Evolutionary conservation across 2,329 filamentous ascomycete species (phyloP).

Genomic region (Penicillium vulpinum): DNA sequence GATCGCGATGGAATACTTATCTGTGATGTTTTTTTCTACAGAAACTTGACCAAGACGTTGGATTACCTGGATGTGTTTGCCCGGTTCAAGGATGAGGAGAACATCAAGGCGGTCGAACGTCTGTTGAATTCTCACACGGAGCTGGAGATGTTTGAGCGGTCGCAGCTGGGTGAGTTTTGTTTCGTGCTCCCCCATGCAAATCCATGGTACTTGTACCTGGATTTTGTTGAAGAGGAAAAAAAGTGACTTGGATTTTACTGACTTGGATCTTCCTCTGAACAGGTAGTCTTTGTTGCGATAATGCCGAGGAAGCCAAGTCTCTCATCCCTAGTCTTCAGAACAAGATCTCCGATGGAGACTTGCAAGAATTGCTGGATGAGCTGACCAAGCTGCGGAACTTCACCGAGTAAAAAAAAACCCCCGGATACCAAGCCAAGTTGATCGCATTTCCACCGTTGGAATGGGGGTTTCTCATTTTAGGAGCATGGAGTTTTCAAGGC

Average conservation of each 20-base stretch:
- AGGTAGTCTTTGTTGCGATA: conserved; percentile 91
- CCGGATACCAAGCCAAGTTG: too few relatives aligned
- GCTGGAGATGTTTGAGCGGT: conserved; percentile 88
- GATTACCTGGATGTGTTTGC: conserved; percentile 94
- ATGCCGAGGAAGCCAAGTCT: conserved; percentile 92
- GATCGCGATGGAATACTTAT: conserved; percentile 3
- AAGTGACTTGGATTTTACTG: too few relatives aligned
- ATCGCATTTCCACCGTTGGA: conserved; percentile 4
- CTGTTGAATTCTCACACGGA: conserved; percentile 73
- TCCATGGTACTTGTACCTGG: background rate
- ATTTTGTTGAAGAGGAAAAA: too few relatives aligned
- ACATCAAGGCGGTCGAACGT: conserved; percentile 89
- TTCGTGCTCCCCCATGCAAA: background rate
- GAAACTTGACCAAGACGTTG: conserved; percentile 78
- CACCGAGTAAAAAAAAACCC: conserved; percentile 34
- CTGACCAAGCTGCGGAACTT: conserved; percentile 73
- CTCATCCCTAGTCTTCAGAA: conserved; percentile 84
- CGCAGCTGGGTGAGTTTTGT: conserved; percentile 71
- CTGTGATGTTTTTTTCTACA: conserved; percentile 13
- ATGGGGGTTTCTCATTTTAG: conserved; percentile 7
- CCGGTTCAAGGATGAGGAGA: conserved; percentile 92
- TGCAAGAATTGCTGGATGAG: conserved; percentile 86
- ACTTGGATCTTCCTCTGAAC: conserved; percentile 12
- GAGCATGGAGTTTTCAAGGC: conserved; percentile 33
- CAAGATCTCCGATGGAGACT: conserved; percentile 86